Evolutionary conservation across 2,329 filamentous ascomycete species (phyloP), one percentile per base, ranked within the genome.

Genomic region (Byssoonygena ceratinophila): DNA sequence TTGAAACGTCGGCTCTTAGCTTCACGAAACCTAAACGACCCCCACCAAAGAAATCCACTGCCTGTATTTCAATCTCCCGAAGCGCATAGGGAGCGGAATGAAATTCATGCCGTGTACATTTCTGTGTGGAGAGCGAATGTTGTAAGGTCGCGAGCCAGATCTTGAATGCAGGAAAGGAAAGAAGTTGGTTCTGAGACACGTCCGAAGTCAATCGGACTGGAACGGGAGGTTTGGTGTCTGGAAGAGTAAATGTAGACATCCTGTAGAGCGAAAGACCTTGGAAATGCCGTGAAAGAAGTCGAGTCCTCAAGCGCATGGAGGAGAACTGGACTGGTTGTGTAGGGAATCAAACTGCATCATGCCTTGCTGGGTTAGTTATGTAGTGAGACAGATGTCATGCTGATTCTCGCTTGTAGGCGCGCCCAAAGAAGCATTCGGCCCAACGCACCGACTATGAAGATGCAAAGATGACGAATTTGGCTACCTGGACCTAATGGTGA

Each of bases 1-100:
- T 80, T 2, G 72, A 73, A n/a, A 82, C 71, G 7, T 73, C 68
- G 0, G 76, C 72, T 54, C 74, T 74, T 25, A 81, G 59, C 58
- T 81, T 81, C 46, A 81, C 59, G 58, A 81, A 82, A 1, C 79
- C 79, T 3, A 80, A 60, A 6, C 73, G 68, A 1, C 63, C 66
- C 7, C 69, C 69, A 2, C 47, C 47, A 57, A 81, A 81, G 60
- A 71, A 75, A 61, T 79, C 77, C 16, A 75, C 72, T 2, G 74
- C 64, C 59, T 81, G 77, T 29, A 81, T 67, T 3, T 76, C 70
- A 58, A 82, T 76, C 16, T 66, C 65, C 29, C 71, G 71, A 1
- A 82, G 69, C 14, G 67, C 63, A 61, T 78, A 81, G 0, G 77
- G 77, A 27, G 70, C 59, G 1, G 62, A 56, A 59, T 79, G 68